Percentiles rank a stretch among this genome's conserved stretches.
Conservation (phyloP, 192 early-diverging fungal species). For the Backusella sp. region DNA sequence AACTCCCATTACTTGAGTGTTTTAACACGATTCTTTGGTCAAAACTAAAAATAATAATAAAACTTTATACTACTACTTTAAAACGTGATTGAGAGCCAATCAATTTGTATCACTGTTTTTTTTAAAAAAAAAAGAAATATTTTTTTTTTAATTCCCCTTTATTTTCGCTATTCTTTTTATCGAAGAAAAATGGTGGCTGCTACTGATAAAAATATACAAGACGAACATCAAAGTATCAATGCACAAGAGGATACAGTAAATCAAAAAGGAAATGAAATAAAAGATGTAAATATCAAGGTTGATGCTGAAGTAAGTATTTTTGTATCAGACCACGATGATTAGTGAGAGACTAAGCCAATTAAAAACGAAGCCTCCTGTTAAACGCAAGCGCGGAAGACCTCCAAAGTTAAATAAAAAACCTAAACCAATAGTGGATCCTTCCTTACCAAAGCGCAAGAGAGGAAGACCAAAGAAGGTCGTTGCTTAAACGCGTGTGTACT, state of each 20-base stretch:
- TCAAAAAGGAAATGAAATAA: not conserved
- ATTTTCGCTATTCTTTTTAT: too few relatives aligned
- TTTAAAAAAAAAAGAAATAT: not conserved
- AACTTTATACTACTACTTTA: not conserved
- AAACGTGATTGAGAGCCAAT: not conserved
- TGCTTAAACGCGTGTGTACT: constrained; percentile 10
- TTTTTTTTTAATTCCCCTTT: not conserved
- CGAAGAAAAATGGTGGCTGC: too few relatives aligned
- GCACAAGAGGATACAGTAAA: not conserved
- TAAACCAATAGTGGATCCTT: not conserved
- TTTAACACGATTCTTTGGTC: constrained; percentile 78
- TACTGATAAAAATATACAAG: too few relatives aligned
- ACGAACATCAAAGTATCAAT: not conserved
- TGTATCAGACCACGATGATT: not conserved
- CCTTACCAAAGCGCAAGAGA: constrained; percentile 3
- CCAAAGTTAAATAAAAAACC: not conserved
- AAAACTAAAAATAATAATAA: constrained; percentile 49
- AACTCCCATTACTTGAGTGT: constrained; percentile 72
- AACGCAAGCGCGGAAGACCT: constrained; percentile 11
- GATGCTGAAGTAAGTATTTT: not conserved
- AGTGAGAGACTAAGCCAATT: not conserved
- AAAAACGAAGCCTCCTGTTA: not conserved
- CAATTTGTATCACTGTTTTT: not conserved
- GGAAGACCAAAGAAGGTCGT: constrained; percentile 17
- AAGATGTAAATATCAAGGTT: not conserved